Conservation (phyloP, 2,329 filamentous ascomycete genomes). For the Paecilomyces sp. region DNA sequence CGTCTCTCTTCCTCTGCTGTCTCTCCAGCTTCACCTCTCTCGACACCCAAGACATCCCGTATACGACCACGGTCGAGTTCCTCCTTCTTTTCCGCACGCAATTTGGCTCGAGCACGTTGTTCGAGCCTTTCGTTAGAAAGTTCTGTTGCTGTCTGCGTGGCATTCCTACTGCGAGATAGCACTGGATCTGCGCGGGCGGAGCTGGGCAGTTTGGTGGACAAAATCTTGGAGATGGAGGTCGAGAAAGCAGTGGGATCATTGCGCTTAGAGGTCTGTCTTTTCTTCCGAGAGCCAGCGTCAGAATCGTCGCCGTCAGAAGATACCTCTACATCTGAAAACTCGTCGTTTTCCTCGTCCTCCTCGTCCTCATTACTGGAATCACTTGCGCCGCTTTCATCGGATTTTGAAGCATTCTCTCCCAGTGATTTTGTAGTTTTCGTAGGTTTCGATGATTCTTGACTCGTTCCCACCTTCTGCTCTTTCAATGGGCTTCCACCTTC, state of each 20-base stretch:
- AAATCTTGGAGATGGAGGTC: constrained; percentile 86
- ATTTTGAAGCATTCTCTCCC: not conserved
- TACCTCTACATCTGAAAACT: constrained; percentile 19
- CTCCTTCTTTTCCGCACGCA: constrained; percentile 72
- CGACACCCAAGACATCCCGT: constrained; percentile 70
- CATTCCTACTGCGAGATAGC: constrained; percentile 72
- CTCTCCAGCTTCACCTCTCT: constrained; percentile 45
- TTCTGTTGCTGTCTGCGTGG: constrained; percentile 64
- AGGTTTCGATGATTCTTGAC: not conserved
- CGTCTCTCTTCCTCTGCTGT: constrained; percentile 66
- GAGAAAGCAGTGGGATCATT: constrained; percentile 90
- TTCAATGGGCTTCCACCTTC: constrained; percentile 16
- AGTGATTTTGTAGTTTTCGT: constrained; percentile 5
- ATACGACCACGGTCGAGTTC: constrained; percentile 82
- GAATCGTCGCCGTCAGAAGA: constrained; percentile 20
- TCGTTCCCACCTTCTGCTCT: constrained; percentile 1
- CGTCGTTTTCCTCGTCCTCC: constrained; percentile 19
- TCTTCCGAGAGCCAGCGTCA: constrained; percentile 26
- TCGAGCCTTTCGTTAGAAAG: constrained; percentile 73
- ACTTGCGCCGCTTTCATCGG: constrained; percentile 9
- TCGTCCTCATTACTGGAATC: constrained; percentile 18
- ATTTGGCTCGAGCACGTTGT: constrained; percentile 67
- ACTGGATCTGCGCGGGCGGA: constrained; percentile 82
- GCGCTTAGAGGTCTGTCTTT: constrained; percentile 53
- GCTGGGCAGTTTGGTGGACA: constrained; percentile 78